A percentile compares a stretch with the other conserved stretches of the same genome.
These are phyloP conservation scores for Linnemannia zychae DNA, from an alignment of 192 early-diverging fungal genomes.

Conservation along the genomic window DNA sequence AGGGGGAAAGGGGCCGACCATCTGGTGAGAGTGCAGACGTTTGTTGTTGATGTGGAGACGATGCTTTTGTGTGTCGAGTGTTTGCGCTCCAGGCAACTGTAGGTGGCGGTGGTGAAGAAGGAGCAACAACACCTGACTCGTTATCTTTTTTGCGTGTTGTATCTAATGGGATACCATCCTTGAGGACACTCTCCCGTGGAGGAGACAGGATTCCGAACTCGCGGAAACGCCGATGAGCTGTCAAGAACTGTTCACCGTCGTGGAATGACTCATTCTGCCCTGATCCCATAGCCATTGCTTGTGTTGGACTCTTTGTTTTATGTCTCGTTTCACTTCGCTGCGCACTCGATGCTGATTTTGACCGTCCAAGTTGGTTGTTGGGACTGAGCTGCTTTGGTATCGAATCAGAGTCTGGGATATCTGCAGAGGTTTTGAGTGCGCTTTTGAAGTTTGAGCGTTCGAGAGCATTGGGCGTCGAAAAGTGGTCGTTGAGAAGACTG, in stretches of 20 bases:
- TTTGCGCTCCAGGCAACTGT: background rate
- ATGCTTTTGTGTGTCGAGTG: background rate
- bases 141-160: background rate
- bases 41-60: conserved; percentile 4
- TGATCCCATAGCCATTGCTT: background rate
- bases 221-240: background rate
- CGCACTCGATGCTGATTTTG: conserved; percentile 19
- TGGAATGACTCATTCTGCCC: background rate
- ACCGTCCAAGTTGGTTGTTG: conserved; percentile 12
- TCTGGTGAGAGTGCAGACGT: conserved; percentile 9
- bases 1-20: conserved; percentile 5
- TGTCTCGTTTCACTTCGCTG: background rate
- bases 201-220: conserved; percentile 16
- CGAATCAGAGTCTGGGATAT: background rate
- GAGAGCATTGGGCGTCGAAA: conserved; percentile 18
- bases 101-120: background rate
- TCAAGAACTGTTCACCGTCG: conserved; percentile 19
- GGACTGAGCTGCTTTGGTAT: background rate
- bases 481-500: background rate
- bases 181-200: background rate
- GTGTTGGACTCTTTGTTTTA: background rate
- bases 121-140: background rate
- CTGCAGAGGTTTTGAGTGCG: background rate
- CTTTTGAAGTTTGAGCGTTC: conserved; percentile 11
- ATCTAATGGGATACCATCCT: background rate